phyloP scores from a whole-genome alignment of 1,284 basidiomycete species.

The Ganoderma resinaceum region DNA sequence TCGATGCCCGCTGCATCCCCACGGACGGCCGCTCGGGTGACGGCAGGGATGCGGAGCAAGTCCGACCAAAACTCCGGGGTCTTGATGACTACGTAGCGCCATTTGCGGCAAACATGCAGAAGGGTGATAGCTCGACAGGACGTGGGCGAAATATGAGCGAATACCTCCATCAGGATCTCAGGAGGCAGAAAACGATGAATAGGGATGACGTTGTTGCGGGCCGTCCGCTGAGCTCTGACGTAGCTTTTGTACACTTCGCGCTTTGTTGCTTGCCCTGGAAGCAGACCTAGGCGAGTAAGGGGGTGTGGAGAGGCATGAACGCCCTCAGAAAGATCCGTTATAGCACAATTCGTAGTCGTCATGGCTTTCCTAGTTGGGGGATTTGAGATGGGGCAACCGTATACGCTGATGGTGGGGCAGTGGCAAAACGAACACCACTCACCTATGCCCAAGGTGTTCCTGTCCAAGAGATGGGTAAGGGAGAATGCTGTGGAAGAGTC shows the following conservation, averaged over 20 bases:
- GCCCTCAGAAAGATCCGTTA: neutral
- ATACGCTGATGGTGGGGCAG: neutral
- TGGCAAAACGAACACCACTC: neutral
- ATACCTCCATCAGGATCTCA: slow-evolving; percentile 7
- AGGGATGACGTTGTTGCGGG: neutral
- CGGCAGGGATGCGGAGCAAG: slow-evolving; percentile 8
- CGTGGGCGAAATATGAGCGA: neutral
- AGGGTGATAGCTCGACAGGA: neutral
- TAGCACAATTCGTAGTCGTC: neutral
- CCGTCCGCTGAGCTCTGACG: slow-evolving; percentile 1
- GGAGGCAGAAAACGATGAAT: slow-evolving; percentile 8
- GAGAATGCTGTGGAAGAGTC: neutral
- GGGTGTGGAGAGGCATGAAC: neutral
- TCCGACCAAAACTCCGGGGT: slow-evolving; percentile 10
- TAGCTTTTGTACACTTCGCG: slow-evolving; percentile 1
- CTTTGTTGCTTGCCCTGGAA: slow-evolving; percentile 1
- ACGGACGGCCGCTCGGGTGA: slow-evolving; percentile 1
- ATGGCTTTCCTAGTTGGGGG: neutral
- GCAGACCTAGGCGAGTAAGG: neutral
- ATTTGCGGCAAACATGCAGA: slow-evolving; percentile 7
- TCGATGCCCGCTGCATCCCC: neutral
- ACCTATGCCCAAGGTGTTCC: neutral
- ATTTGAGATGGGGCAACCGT: neutral
- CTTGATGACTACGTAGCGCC: slow-evolving; percentile 4
- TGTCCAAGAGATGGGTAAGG: neutral